These are phyloP conservation scores for Aspergillus biplanus DNA, from an alignment of 495 filamentous ascomycete genomes.

Conservation along the genomic window DNA sequence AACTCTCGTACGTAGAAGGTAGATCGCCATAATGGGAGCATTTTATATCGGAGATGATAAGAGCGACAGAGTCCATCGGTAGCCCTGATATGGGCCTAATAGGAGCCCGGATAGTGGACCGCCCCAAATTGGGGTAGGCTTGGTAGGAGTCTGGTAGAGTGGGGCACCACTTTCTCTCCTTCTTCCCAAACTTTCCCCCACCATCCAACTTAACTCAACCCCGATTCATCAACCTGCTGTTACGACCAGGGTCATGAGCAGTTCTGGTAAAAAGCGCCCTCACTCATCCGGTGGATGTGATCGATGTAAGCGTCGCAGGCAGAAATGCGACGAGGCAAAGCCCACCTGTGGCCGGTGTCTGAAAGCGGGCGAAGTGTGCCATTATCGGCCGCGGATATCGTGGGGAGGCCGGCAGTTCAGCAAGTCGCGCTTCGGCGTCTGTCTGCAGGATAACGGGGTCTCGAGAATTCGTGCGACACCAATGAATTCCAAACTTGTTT, in stretches of 20 bases:
- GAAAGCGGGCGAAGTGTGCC: not conserved
- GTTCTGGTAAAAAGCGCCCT: not conserved
- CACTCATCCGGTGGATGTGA: not conserved
- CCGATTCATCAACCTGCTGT: too few species aligned
- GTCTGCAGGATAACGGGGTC: not conserved
- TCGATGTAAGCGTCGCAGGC: not conserved
- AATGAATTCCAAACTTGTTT: not conserved
- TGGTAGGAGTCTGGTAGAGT: too few species aligned
- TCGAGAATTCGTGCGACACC: not conserved
- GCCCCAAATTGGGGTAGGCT: too few species aligned
- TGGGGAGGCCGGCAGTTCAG: not conserved
- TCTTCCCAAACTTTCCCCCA: too few species aligned
- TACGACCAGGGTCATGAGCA: not conserved
- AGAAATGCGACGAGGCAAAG: not conserved
- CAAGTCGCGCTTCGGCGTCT: not conserved
- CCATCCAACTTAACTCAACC: too few species aligned
- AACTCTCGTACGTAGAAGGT: too few species aligned
- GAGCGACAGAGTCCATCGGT: too few species aligned
- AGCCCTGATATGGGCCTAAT: too few species aligned
- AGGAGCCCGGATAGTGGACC: too few species aligned
- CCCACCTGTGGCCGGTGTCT: not conserved
- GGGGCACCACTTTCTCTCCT: too few species aligned
- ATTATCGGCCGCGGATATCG: not conserved
- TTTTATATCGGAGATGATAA: too few species aligned
- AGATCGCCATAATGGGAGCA: too few species aligned